Conservation (phyloP, 805 yeast species). For the Kuraishia floccosa region DNA sequence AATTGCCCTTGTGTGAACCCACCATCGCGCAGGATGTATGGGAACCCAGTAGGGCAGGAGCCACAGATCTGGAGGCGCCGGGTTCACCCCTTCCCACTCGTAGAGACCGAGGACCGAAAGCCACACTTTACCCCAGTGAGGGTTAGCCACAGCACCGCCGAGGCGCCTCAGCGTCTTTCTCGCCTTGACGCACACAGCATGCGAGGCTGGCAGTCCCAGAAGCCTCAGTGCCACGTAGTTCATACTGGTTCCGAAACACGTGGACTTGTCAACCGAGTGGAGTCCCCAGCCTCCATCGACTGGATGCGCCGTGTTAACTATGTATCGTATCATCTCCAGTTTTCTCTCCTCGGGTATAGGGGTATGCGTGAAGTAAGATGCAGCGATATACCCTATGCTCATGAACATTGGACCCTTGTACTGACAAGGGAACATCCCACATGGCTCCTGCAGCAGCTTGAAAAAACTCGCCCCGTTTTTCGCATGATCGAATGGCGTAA, state of each 20-base stretch:
- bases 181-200: slow-evolving; percentile 72
- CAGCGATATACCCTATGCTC: slow-evolving; percentile 79
- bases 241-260: slow-evolving; percentile 89
- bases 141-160: slow-evolving; percentile 86
- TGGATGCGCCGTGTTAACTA: slow-evolving; percentile 89
- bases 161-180: slow-evolving; percentile 52
- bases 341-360: slow-evolving; percentile 56
- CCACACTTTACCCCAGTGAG: slow-evolving; percentile 99
- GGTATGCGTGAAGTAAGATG: slow-evolving; percentile 57
- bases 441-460: slow-evolving; percentile 47
- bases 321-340: slow-evolving; percentile 69
- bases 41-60: slow-evolving; percentile 71
- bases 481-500: slow-evolving; percentile 41
- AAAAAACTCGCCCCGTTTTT: slow-evolving; percentile 67
- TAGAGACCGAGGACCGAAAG: slow-evolving; percentile 69
- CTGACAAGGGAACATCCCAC: slow-evolving; percentile 87
- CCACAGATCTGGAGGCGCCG: slow-evolving; percentile 97
- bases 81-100: slow-evolving; percentile 95
- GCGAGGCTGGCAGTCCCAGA: slow-evolving; percentile 63
- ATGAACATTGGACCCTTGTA: slow-evolving; percentile 98
- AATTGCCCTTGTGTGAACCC: slow-evolving; percentile 96
- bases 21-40: slow-evolving; percentile 93
- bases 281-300: slow-evolving; percentile 99
- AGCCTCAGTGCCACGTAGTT: slow-evolving; percentile 77
- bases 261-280: slow-evolving; percentile 83